phyloP scores from a whole-genome alignment of 371 early-diverging fungal genomes.

The Rhizomucor miehei region DNA sequence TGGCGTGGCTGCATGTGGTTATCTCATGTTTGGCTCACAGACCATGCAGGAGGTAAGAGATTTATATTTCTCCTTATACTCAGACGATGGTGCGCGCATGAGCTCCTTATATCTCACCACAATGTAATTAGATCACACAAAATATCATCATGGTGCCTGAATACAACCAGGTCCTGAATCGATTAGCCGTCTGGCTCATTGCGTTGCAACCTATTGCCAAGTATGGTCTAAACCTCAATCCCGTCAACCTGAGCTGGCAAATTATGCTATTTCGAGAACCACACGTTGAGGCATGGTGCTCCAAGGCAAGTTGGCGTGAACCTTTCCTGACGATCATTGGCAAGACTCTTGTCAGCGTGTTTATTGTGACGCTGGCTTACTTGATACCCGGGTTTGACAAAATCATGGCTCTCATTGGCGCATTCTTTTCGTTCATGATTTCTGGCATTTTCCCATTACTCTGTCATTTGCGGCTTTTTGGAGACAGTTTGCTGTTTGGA shows the following conservation, averaged over 20 bases:
- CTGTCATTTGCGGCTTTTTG: constrained; percentile 48
- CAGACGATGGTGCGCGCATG: too few relatives aligned
- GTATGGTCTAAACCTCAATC: constrained; percentile 61
- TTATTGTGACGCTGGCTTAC: constrained; percentile 51
- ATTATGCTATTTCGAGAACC: constrained; percentile 26
- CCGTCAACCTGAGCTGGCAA: constrained; percentile 59
- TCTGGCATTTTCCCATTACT: constrained; percentile 58
- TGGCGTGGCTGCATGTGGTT: constrained; percentile 54
- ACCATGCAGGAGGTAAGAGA: constrained; percentile 57
- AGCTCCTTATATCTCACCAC: background rate
- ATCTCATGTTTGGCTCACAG: constrained; percentile 74
- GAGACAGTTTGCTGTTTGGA: constrained; percentile 14
- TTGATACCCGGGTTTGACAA: constrained; percentile 63
- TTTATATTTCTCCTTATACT: too few relatives aligned
- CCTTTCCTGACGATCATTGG: constrained; percentile 18
- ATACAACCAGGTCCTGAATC: constrained; percentile 54
- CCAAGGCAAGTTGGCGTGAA: constrained; percentile 22
- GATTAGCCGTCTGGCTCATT: constrained; percentile 57
- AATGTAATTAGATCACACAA: constrained; percentile 56
- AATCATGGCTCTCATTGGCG: constrained; percentile 71
- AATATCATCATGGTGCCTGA: constrained; percentile 60
- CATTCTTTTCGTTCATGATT: constrained; percentile 59
- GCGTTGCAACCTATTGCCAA: constrained; percentile 73
- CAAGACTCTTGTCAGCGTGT: constrained; percentile 21
- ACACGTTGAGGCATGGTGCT: constrained; percentile 17